These are phyloP conservation scores for Brassica hybrid DNA, from an alignment of 441 rosid genomes.

Conservation along the genomic window DNA sequence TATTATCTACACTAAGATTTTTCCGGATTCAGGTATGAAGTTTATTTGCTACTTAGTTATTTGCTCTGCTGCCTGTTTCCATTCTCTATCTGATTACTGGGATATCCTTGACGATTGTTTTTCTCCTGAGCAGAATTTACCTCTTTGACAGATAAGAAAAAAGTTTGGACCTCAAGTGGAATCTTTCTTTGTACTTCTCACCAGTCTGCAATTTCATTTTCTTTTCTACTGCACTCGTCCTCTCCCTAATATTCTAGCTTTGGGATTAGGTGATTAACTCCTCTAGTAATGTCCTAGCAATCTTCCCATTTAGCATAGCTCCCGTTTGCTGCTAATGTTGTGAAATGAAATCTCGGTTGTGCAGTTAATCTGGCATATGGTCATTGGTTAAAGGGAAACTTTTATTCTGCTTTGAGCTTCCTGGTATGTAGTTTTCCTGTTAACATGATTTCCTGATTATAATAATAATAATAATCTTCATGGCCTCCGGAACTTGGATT, in stretches of 20 bases:
- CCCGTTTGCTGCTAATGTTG: slow-evolving; percentile 34
- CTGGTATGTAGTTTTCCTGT: slow-evolving; percentile 60
- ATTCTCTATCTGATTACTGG: slow-evolving; percentile 33
- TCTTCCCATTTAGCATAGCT: slow-evolving; percentile 22
- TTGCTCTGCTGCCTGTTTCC: slow-evolving; percentile 18
- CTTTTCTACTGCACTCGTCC: slow-evolving; percentile 93
- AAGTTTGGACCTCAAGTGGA: slow-evolving; percentile 93
- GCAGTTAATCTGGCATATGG: slow-evolving; percentile 92
- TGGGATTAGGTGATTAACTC: slow-evolving; percentile 75
- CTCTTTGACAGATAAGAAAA: slow-evolving; percentile 63
- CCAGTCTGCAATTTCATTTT: slow-evolving; percentile 87
- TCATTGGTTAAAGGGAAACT: slow-evolving; percentile 66
- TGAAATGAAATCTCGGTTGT: slow-evolving; percentile 38
- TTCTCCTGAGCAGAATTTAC: slow-evolving; percentile 12
- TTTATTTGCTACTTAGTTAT: slow-evolving; percentile 18
- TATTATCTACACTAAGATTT: slow-evolving; percentile 68
- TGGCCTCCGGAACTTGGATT: slow-evolving; percentile 31
- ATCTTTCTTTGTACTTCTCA: slow-evolving; percentile 84
- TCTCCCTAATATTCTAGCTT: slow-evolving; percentile 87
- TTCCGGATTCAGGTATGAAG: slow-evolving; percentile 80
- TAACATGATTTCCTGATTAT: slow-evolving; percentile 15
- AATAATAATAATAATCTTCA: background rate
- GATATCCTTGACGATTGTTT: no score
- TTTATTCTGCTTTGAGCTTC: slow-evolving; percentile 72
- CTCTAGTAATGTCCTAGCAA: slow-evolving; percentile 21